Conservation (phyloP, 306 rosid genomes). For the Fagus sylvatica region DNA sequence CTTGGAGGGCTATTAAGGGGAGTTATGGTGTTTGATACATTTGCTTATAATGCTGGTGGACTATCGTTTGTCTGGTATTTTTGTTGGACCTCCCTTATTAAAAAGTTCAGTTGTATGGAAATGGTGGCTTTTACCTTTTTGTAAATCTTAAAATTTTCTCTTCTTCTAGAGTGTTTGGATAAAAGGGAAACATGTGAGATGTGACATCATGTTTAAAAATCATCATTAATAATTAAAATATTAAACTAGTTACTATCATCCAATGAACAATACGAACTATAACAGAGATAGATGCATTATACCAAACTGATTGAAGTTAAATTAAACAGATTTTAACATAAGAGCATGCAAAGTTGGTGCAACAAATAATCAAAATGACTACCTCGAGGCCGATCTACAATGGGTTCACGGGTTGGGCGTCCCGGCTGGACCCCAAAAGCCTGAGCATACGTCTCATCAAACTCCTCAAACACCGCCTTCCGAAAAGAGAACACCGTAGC, state of each 20-base stretch:
- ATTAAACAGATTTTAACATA: background rate
- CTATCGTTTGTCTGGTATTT: too few relatives aligned
- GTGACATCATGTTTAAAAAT: too few relatives aligned
- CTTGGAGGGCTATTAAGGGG: too few relatives aligned
- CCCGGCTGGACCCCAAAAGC: conserved; percentile 72
- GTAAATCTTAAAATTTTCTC: too few relatives aligned
- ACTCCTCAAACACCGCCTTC: conserved; percentile 75
- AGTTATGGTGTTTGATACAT: too few relatives aligned
- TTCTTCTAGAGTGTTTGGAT: too few relatives aligned
- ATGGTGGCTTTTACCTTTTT: too few relatives aligned
- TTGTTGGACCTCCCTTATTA: too few relatives aligned
- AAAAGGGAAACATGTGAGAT: too few relatives aligned
- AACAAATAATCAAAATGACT: background rate
- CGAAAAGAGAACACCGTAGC: conserved; percentile 63
- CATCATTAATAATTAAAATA: too few relatives aligned
- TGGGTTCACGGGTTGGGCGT: conserved; percentile 47
- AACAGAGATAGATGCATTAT: background rate
- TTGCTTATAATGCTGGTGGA: too few relatives aligned
- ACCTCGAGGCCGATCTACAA: conserved; percentile 60
- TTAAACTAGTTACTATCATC: background rate
- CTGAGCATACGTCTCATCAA: conserved; percentile 93
- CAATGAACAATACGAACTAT: background rate
- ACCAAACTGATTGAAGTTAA: background rate
- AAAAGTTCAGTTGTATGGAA: too few relatives aligned
- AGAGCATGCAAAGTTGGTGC: background rate